A percentile compares a stretch with the other conserved stretches of the same genome.
Evolutionary conservation across 768 basidiomycete genomes (phyloP).

Genomic region (Boletus rex-veris): DNA sequence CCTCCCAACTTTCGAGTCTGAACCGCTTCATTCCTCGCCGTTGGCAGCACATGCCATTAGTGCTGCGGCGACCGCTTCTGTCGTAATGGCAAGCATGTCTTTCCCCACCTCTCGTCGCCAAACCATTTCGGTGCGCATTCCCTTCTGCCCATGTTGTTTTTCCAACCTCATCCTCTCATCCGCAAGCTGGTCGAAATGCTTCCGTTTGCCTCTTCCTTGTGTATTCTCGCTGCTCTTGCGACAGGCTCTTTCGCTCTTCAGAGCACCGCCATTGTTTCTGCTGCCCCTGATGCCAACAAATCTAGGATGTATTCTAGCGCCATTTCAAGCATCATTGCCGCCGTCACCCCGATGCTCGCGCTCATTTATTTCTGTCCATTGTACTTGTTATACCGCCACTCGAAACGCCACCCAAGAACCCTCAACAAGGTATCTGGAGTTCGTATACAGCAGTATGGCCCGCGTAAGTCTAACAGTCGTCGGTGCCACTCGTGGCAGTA

Average conservation of each 20-base stretch:
- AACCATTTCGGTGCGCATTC: slow-evolving; percentile 30
- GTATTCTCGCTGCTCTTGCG: slow-evolving; percentile 33
- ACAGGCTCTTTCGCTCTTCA: slow-evolving; percentile 32
- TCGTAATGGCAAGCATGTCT: slow-evolving; percentile 29
- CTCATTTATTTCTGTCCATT: slow-evolving; percentile 50
- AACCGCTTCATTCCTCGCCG: slow-evolving; percentile 25
- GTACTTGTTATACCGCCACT: slow-evolving; percentile 47
- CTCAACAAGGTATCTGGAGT: slow-evolving; percentile 50
- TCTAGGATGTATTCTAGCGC: slow-evolving; percentile 35
- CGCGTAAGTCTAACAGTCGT: slow-evolving; percentile 37
- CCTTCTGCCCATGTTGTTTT: slow-evolving; percentile 12
- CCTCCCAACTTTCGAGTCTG: slow-evolving; percentile 29
- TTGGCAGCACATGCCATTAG: slow-evolving; percentile 29
- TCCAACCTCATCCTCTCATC: slow-evolving; percentile 8
- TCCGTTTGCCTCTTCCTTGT: slow-evolving; percentile 33
- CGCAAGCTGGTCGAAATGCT: slow-evolving; percentile 37
- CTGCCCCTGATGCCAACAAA: slow-evolving; percentile 21
- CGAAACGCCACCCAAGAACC: slow-evolving; percentile 42
- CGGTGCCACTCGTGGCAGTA: neutral
- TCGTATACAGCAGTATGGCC: slow-evolving; percentile 47
- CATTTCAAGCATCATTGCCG: slow-evolving; percentile 35
- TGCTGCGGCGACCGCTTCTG: slow-evolving; percentile 31
- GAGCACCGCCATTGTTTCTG: slow-evolving; percentile 9
- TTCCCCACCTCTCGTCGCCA: slow-evolving; percentile 25
- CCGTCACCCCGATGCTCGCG: slow-evolving; percentile 33